Conservation (phyloP, 2,329 filamentous ascomycete genomes). For the Trichoderma aggressivum region DNA sequence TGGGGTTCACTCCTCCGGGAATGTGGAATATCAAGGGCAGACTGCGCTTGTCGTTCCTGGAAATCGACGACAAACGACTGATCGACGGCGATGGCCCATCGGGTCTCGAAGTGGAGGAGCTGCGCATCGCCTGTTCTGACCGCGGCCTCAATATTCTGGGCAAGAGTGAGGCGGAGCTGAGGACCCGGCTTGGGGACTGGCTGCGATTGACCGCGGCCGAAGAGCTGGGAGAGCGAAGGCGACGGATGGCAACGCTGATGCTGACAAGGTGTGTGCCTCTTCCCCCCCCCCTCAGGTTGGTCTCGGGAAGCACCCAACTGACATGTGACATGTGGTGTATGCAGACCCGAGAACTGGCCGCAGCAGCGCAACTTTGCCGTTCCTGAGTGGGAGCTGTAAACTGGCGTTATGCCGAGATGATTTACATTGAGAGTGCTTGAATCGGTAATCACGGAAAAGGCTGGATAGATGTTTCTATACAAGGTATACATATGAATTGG, state of each 20-base stretch:
- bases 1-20: constrained; percentile 45
- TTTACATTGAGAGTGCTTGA: not conserved
- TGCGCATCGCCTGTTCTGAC: constrained; percentile 67
- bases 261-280: constrained; percentile 38
- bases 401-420: not conserved
- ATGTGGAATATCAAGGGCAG: constrained; percentile 54
- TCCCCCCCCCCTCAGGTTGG: not conserved
- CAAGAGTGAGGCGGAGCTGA: constrained; percentile 56
- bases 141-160: constrained; percentile 59
- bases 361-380: constrained; percentile 39
- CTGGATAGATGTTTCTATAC: not conserved
- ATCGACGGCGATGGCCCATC: constrained; percentile 54
- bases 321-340: constrained; percentile 3
- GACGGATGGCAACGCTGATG: constrained; percentile 39
- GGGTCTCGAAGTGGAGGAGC: constrained; percentile 60
- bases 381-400: constrained; percentile 41
- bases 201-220: constrained; percentile 42
- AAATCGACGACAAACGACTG: constrained; percentile 68
- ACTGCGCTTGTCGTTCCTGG: constrained; percentile 59
- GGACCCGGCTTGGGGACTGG: constrained; percentile 46
- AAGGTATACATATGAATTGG: not conserved
- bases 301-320: not conserved
- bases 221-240: constrained; percentile 36
- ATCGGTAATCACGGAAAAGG: not conserved
- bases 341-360: constrained; percentile 41